Evolutionary conservation across 805 yeast genomes (phyloP).

Genomic region (Nakazawaea wickerhamii): DNA sequence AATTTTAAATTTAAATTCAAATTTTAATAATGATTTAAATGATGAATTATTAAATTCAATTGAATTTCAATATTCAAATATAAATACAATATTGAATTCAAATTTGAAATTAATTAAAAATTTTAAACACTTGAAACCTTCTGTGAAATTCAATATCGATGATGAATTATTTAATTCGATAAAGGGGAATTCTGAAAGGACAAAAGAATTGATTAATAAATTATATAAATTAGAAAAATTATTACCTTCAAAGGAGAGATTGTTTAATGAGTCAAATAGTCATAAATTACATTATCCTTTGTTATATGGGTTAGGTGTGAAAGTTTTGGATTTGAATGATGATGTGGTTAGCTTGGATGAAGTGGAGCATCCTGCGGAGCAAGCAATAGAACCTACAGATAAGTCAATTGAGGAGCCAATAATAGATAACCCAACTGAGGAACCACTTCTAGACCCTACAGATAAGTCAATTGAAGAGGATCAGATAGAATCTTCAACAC

Average conservation of each 20-base stretch:
- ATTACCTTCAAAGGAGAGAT: slow-evolving; percentile 31
- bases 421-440: slow-evolving; percentile 8
- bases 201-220: slow-evolving; percentile 22
- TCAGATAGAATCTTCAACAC: too few relatives aligned
- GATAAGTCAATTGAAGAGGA: too few relatives aligned
- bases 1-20: slow-evolving; percentile 17
- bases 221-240: slow-evolving; percentile 29
- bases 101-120: slow-evolving; percentile 4
- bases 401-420: slow-evolving; percentile 17
- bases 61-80: slow-evolving; percentile 20
- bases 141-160: slow-evolving; percentile 4
- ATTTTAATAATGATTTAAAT: slow-evolving; percentile 25
- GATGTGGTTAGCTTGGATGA: slow-evolving; percentile 11
- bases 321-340: slow-evolving; percentile 15
- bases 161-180: slow-evolving; percentile 13
- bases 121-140: not conserved
- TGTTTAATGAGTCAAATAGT: slow-evolving; percentile 29
- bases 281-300: slow-evolving; percentile 40
- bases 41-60: slow-evolving; percentile 21
- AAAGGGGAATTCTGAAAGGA: slow-evolving; percentile 11
- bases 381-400: slow-evolving; percentile 19
- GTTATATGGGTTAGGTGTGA: slow-evolving; percentile 25
- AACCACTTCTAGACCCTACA: too few relatives aligned
- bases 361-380: slow-evolving; percentile 12
- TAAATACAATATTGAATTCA: slow-evolving; percentile 11